Evolutionary conservation across 2,329 filamentous ascomycete genomes (phyloP).

Genomic region (Colletotrichum gloeosporioides): DNA sequence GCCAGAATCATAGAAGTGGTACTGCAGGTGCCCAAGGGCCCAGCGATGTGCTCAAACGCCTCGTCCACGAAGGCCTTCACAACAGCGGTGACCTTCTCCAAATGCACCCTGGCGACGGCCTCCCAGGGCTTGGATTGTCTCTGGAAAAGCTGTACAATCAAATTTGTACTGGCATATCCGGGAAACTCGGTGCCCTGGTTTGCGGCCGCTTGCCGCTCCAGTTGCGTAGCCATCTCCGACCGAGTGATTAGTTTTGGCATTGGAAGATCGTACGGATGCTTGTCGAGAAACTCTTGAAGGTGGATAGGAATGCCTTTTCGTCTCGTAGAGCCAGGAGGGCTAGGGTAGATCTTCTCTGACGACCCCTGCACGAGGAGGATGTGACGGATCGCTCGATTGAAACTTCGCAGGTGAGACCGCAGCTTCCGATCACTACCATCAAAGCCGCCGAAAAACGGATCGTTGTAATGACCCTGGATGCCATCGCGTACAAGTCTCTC

Average conservation of each 20-base stretch:
- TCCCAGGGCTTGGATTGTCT: conserved; percentile 43
- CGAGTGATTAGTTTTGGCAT: conserved; percentile 28
- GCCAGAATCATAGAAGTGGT: conserved; percentile 28
- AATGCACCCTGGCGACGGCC: conserved; percentile 38
- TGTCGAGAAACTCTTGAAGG: conserved; percentile 32
- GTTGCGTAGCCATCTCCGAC: conserved; percentile 25
- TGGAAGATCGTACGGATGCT: conserved; percentile 30
- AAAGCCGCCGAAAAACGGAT: conserved; percentile 40
- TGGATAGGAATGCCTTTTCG: conserved; percentile 25
- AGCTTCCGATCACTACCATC: conserved; percentile 27
- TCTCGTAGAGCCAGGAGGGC: not conserved
- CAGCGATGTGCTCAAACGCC: conserved; percentile 28
- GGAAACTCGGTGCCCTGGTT: conserved; percentile 48
- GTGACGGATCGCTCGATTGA: conserved; percentile 34
- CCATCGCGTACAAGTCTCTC: conserved; percentile 34
- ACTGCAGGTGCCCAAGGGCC: conserved; percentile 3
- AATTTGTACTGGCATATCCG: conserved; percentile 38
- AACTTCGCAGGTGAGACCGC: conserved; percentile 33
- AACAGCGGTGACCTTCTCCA: conserved; percentile 32
- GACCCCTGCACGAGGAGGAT: conserved; percentile 30
- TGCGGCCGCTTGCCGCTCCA: conserved; percentile 35
- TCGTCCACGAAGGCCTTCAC: conserved; percentile 42
- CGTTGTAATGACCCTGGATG: conserved; percentile 32
- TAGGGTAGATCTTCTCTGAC: conserved; percentile 12
- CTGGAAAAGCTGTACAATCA: conserved; percentile 45